Conservation (phyloP, 768 basidiomycete species). For the Strobilomyces dryophilus region DNA sequence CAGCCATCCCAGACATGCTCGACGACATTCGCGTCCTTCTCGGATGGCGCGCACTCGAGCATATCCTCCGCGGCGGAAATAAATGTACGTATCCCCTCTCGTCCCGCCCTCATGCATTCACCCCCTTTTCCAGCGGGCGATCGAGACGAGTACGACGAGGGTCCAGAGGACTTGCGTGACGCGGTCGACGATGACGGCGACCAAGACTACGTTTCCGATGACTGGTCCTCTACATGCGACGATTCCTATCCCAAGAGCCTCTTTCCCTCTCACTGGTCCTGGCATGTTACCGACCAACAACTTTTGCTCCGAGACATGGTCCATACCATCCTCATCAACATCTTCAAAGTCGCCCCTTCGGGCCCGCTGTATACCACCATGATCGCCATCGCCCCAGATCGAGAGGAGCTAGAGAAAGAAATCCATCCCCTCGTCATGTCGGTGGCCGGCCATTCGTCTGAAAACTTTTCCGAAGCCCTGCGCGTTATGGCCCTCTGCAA, state of each 20-base stretch:
- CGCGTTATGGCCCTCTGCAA: constrained; percentile 43
- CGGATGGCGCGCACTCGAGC: constrained; percentile 50
- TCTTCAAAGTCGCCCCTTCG: constrained; percentile 53
- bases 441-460: constrained; percentile 46
- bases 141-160: constrained; percentile 10
- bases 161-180: background rate
- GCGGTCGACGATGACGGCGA: constrained; percentile 33
- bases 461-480: constrained; percentile 52
- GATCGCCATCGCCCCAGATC: constrained; percentile 34
- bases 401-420: constrained; percentile 30
- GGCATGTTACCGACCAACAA: constrained; percentile 38
- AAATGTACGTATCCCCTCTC: constrained; percentile 29
- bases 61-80: constrained; percentile 51
- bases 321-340: constrained; percentile 38
- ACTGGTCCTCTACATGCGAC: constrained; percentile 18
- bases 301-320: constrained; percentile 40
- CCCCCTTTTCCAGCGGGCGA: constrained; percentile 15
- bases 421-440: constrained; percentile 34
- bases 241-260: constrained; percentile 29
- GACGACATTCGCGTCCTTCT: constrained; percentile 51
- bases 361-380: constrained; percentile 43
- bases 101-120: background rate
- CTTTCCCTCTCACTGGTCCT: constrained; percentile 52
- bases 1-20: constrained; percentile 48
- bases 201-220: constrained; percentile 22